These are phyloP conservation scores for Tetragonia tetragonoides DNA, from an alignment of 148 eudicot genomes.

Conservation along the genomic window DNA sequence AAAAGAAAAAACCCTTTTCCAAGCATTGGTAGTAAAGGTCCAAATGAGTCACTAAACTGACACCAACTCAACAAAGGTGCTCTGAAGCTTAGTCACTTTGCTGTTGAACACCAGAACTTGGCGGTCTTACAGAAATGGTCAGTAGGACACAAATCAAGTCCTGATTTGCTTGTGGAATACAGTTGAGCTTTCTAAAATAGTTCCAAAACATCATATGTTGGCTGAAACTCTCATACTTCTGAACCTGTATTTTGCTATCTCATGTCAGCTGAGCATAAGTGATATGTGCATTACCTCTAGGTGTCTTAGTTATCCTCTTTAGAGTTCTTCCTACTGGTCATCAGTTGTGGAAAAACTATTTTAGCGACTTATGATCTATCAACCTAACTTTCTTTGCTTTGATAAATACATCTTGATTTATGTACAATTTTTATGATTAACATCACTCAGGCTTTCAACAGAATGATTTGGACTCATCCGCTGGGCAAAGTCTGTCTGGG, in stretches of 20 bases:
- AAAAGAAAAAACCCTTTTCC: no score
- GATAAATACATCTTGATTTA: constrained; percentile 18
- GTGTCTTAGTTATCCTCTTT: not conserved
- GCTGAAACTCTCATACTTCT: not conserved
- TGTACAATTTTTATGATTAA: constrained; percentile 31
- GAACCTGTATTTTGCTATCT: not conserved
- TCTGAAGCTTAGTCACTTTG: no score
- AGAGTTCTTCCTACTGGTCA: not conserved
- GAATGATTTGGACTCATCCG: constrained; percentile 47
- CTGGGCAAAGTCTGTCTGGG: constrained; percentile 49
- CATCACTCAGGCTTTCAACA: constrained; percentile 52
- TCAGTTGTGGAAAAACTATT: not conserved
- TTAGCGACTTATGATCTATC: no score
- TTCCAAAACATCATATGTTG: not conserved
- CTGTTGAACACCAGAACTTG: no score
- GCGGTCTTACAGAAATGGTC: no score
- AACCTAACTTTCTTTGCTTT: not conserved
- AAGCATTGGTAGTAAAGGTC: no score
- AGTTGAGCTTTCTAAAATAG: no score
- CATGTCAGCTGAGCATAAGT: not conserved
- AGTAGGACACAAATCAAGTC: no score
- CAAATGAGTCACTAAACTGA: no score
- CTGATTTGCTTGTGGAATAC: no score
- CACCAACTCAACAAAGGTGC: no score
- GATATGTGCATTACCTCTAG: not conserved